Evolutionary conservation across 495 filamentous ascomycete species (phyloP), one percentile per base, ranked within the genome.

Genomic region (Xylaria acuta): DNA sequence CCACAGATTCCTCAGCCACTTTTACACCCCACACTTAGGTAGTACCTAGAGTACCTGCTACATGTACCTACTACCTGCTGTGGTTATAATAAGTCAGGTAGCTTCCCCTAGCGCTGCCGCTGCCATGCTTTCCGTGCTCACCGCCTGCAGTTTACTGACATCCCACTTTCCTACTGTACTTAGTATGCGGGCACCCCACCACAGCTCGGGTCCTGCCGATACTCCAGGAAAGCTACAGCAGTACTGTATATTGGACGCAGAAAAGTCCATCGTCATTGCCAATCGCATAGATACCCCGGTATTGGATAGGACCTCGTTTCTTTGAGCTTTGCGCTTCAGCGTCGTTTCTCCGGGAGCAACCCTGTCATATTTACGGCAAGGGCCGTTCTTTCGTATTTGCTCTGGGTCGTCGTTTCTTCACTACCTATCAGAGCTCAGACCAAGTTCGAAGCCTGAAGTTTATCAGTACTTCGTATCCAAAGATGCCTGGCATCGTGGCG

Each of bases 141-240:
- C 43, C 62, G 62, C 62, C 32, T 53, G 32, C 63, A 14, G 30
- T 67, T 67, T 67, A 53, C 27, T 4, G 27, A 32, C 58, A 60
- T 22, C 58, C 58, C 32, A 38, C 58, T 60, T 60, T 20, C n/a
- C n/a, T n/a, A n/a, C 34, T 22, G 7, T 11, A n/a, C n/a, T n/a
- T n/a, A 4, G 8, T n/a, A 41, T 53, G 64, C 30, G 6, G 27
- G 4, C 27, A 67, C 64, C 64, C 64, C 64, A 53, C 64, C 32
- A 67, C 3, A 38, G 43, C 27, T 36, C 4, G 8, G 32, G 38
- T 67, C 59, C 66, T 59, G 53, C 66, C 66, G 36, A 32, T 45
- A 18, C 45, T 9, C 45, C 32, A 22, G 20, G 14, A 53, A 38
- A 36, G 18, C 12, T 45, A 65, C 58, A 12, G 20, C 18, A 60